These are phyloP conservation scores for Candida cerambycidarum DNA, from an alignment of 805 yeast species.

Conservation along the genomic window DNA sequence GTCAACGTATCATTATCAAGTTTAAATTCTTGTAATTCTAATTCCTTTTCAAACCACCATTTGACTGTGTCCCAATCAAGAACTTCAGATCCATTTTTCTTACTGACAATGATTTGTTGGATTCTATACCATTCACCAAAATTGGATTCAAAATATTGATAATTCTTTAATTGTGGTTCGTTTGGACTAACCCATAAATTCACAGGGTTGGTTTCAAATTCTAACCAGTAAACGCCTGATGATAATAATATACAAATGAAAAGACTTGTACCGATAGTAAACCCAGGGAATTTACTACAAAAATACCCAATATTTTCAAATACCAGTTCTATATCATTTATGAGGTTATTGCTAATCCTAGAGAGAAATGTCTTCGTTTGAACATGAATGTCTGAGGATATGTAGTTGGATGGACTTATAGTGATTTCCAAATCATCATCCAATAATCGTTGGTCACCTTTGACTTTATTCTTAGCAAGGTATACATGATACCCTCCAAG, in stretches of 20 bases:
- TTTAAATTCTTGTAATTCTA: slow-evolving; percentile 39
- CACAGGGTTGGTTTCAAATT: slow-evolving; percentile 77
- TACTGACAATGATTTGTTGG: slow-evolving; percentile 71
- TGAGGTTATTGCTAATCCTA: neutral
- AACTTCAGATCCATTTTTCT: slow-evolving; percentile 64
- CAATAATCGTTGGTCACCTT: neutral
- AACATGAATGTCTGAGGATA: neutral
- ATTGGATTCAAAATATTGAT: slow-evolving; percentile 66
- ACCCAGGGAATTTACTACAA: slow-evolving; percentile 62
- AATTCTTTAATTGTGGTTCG: slow-evolving; percentile 68
- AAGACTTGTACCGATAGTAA: slow-evolving; percentile 23
- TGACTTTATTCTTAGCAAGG: slow-evolving; percentile 20
- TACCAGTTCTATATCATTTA: slow-evolving; percentile 19
- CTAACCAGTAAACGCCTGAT: slow-evolving; percentile 49
- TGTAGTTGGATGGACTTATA: slow-evolving; percentile 18
- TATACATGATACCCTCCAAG: slow-evolving; percentile 44
- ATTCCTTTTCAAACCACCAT: slow-evolving; percentile 91
- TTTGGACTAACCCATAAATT: slow-evolving; percentile 86
- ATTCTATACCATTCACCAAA: slow-evolving; percentile 93
- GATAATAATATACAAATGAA: slow-evolving; percentile 46
- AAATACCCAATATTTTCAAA: slow-evolving; percentile 54
- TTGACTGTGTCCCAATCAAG: slow-evolving; percentile 61
- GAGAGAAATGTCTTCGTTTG: neutral
- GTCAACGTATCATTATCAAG: slow-evolving; percentile 19
- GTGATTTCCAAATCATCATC: slow-evolving; percentile 16